A percentile compares a stretch with the other conserved stretches of the same genome.
Conservation (phyloP, 2,329 filamentous ascomycete species). For the Fusarium poae region DNA sequence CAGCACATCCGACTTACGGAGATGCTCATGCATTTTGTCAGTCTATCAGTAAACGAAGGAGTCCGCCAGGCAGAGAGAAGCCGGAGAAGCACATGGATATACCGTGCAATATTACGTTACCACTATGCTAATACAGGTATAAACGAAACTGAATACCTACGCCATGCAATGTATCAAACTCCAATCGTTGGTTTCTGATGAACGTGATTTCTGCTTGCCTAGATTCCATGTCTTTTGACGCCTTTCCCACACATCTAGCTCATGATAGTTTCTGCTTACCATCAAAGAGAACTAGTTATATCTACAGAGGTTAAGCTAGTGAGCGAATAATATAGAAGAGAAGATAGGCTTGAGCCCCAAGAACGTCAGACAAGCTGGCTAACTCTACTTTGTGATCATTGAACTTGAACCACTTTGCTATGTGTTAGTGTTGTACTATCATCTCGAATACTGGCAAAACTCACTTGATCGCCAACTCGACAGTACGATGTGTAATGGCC, state of each 20-base stretch:
- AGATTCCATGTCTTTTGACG: conserved; percentile 28
- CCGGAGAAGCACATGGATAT: background rate
- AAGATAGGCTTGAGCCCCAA: conserved; percentile 88
- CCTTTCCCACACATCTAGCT: conserved; percentile 8
- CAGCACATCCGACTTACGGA: background rate
- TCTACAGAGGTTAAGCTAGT: conserved; percentile 57
- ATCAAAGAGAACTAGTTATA: background rate
- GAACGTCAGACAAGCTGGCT: conserved; percentile 85
- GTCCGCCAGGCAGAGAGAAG: background rate
- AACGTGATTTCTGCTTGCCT: conserved; percentile 5
- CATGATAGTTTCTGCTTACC: background rate
- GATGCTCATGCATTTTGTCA: background rate
- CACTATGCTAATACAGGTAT: conserved; percentile 10
- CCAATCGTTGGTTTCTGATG: conserved; percentile 18
- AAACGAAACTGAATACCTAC: conserved; percentile 34
- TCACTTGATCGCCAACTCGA: conserved; percentile 77
- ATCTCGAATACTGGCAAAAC: background rate
- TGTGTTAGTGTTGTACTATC: conserved; percentile 13
- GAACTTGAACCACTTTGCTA: conserved; percentile 87
- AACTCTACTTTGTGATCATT: conserved; percentile 94
- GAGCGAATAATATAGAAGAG: conserved; percentile 85
- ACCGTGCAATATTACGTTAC: conserved; percentile 8
- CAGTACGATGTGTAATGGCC: conserved; percentile 95
- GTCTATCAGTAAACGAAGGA: background rate
- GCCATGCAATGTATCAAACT: conserved; percentile 41